These are phyloP conservation scores for Borealophlyctis nickersoniae DNA, from an alignment of 192 early-diverging fungal species.

Conservation along the genomic window DNA sequence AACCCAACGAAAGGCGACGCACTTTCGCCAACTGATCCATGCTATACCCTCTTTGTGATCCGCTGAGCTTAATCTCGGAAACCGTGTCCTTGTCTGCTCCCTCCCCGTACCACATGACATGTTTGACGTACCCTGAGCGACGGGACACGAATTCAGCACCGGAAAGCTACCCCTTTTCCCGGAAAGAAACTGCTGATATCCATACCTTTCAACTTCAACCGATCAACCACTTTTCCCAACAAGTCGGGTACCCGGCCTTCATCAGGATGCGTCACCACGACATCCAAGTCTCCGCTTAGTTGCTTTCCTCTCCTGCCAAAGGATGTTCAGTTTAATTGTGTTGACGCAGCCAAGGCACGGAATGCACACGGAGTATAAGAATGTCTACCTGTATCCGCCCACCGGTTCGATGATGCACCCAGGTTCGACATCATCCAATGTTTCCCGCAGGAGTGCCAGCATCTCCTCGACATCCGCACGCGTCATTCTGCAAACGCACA, in stretches of 20 bases:
- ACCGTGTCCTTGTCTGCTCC: background rate
- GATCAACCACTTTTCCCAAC: constrained; percentile 18
- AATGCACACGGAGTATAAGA: too few species aligned
- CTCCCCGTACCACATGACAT: constrained; percentile 26
- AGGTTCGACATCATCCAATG: constrained; percentile 18
- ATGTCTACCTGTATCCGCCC: constrained; percentile 23
- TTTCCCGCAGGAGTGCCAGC: constrained; percentile 2
- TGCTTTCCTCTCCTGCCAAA: constrained; percentile 22
- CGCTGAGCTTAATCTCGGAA: constrained; percentile 9
- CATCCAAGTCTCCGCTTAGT: constrained; percentile 31
- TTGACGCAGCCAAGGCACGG: background rate
- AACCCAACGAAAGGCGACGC: background rate
- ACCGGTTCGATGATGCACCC: constrained; percentile 11
- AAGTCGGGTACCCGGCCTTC: background rate
- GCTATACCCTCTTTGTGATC: background rate
- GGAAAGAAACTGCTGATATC: background rate
- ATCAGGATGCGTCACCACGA: constrained; percentile 32
- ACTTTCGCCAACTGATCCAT: constrained; percentile 22
- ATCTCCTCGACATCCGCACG: constrained; percentile 34
- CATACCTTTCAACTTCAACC: constrained; percentile 15
- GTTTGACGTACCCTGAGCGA: constrained; percentile 18
- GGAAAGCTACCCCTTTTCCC: background rate
- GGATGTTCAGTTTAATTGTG: background rate
- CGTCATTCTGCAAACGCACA: constrained; percentile 22
- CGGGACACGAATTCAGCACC: background rate